Conservation (phyloP, 176 grass and related monocot genomes). For the Raddia distichophylla region DNA sequence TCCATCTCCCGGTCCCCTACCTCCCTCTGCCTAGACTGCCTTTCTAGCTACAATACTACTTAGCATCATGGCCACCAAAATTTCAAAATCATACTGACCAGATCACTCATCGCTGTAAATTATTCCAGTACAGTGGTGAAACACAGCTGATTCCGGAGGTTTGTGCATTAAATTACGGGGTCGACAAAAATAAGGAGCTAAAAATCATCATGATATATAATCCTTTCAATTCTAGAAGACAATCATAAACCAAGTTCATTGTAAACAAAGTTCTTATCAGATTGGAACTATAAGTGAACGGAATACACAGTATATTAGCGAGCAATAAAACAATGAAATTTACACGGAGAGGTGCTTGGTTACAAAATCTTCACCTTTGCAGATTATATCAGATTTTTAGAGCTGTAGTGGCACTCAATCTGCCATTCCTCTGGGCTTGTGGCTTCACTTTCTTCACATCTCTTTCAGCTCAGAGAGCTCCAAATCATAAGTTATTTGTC, state of each 20-base stretch:
- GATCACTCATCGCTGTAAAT: neutral
- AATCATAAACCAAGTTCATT: too few relatives aligned
- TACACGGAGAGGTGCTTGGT: conserved; percentile 33
- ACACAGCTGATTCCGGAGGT: neutral
- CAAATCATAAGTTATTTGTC: conserved; percentile 10
- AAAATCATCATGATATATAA: conserved; percentile 23
- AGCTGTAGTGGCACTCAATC: neutral
- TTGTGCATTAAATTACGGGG: neutral
- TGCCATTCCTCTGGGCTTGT: conserved; percentile 17
- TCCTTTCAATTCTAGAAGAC: neutral
- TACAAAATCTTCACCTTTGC: conserved; percentile 44
- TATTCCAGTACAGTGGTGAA: neutral
- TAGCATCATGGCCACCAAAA: neutral
- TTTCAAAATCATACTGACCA: neutral
- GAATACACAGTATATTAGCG: conserved; percentile 5
- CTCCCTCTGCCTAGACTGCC: neutral
- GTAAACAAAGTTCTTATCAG: neutral
- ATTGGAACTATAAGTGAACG: neutral
- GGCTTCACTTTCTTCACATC: conserved; percentile 31
- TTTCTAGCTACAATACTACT: conserved; percentile 27
- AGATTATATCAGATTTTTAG: conserved; percentile 11
- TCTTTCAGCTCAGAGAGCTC: conserved; percentile 37
- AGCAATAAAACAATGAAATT: conserved; percentile 48
- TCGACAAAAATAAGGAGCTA: neutral
- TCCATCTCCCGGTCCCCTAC: conserved; percentile 30